A percentile compares a stretch with the other conserved stretches of the same genome.
phyloP scores from a whole-genome alignment of 2,329 filamentous ascomycete genomes.

The Cladosporium colombiae region DNA sequence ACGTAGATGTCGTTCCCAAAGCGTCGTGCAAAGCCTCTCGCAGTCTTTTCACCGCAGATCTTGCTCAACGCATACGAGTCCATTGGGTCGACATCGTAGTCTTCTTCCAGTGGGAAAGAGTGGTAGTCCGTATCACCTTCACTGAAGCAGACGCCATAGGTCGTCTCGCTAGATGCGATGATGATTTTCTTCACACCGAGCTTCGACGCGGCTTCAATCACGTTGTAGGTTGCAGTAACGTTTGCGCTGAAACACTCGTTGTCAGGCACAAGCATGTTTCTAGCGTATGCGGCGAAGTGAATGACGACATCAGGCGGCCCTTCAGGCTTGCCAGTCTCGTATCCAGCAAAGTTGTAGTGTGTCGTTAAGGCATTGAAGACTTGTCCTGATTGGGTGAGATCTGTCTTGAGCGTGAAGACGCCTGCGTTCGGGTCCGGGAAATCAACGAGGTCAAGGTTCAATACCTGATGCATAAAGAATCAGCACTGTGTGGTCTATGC shows the following conservation, averaged over 20 bases:
- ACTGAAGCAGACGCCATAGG: slow-evolving; percentile 63
- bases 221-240: slow-evolving; percentile 59
- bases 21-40: slow-evolving; percentile 57
- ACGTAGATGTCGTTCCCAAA: slow-evolving; percentile 62
- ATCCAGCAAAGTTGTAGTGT: slow-evolving; percentile 57
- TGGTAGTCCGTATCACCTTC: slow-evolving; percentile 60
- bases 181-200: slow-evolving; percentile 64
- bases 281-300: slow-evolving; percentile 61
- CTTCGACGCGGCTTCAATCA: slow-evolving; percentile 64
- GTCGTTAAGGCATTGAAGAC: slow-evolving; percentile 59
- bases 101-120: slow-evolving; percentile 61
- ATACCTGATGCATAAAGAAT: slow-evolving; percentile 34
- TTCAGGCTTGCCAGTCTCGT: slow-evolving; percentile 46
- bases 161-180: slow-evolving; percentile 60
- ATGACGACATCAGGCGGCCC: slow-evolving; percentile 61
- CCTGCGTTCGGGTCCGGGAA: slow-evolving; percentile 41
- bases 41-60: slow-evolving; percentile 59
- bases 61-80: slow-evolving; percentile 65
- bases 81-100: slow-evolving; percentile 61
- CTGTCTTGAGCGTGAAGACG: slow-evolving; percentile 57
- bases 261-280: slow-evolving; percentile 63
- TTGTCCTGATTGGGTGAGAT: slow-evolving; percentile 58
- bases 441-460: slow-evolving; percentile 57
- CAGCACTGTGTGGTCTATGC: not conserved
- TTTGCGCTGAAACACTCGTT: slow-evolving; percentile 61